Base-by-base conservation (phyloP, 345 rosid species). In the Passiflora organensis region DNA sequence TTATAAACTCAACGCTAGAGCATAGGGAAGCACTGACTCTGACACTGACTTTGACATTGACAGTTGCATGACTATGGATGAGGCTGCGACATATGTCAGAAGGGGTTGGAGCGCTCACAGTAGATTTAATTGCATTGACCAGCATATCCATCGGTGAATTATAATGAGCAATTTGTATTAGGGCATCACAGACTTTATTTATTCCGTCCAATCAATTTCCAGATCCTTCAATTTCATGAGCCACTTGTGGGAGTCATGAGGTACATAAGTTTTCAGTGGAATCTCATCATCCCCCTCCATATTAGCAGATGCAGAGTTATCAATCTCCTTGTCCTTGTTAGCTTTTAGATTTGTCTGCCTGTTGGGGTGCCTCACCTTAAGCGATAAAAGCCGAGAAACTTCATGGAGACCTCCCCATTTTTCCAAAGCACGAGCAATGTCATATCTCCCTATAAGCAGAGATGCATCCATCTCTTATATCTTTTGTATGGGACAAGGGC, bases 331-430 rank as follows among this genome's bases (percentile, higher is more conserved):
- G 25, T 87, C 84, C 65, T 69, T 79, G 25, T 55, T 66, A 14
- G 61, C 54, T 44, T 60, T 76, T 16, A 8, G 13, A 41, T 41
- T 41, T 8, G 5, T 41, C 60, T 74, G 88, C 28, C 84, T 79
- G 53, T 70, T 82, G 2, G 89, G 89, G 58, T 78, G 82, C 72
- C 99, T 84, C 55, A 86, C 78, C 67, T 82, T 79, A n/a, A 91
- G 80, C 1, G 91, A 75, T 53, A 88, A 43, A 4, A 91, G 84
- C 15, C 94, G 84, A 25, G 96, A 84, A 19, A 88, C 95, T 74
- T 91, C 89, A 22, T 76, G 93, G 16, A 88, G 75, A 6, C 96
- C 96, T 15, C 98, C 96, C 95, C 99, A 91, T 72, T 91, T 91
- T 83, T 91, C 99, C 15, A 88, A 67, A 52, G 96, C 95, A 3